Percentiles rank a stretch among this genome's conserved stretches.
These are phyloP conservation scores for Penicillium roqueforti DNA, from an alignment of 495 filamentous ascomycete species.

Conservation along the genomic window DNA sequence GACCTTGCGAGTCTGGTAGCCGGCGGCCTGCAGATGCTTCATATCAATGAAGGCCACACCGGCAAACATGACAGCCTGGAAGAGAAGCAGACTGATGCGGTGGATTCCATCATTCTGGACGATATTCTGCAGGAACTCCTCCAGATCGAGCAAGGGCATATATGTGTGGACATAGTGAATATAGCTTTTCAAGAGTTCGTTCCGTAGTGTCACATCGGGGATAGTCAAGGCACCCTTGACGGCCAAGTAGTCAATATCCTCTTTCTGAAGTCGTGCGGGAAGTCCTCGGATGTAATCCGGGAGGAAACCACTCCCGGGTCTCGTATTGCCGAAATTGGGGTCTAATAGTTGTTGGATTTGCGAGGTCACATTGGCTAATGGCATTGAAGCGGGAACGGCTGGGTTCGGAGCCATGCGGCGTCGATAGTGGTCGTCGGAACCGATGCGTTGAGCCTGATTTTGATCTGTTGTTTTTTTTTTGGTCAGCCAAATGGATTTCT, in stretches of 20 bases:
- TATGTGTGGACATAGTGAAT: slow-evolving; percentile 83
- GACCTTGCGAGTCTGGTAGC: slow-evolving; percentile 64
- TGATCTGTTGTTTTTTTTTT: slow-evolving; percentile 40
- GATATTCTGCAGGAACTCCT: slow-evolving; percentile 65
- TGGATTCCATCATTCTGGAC: slow-evolving; percentile 59
- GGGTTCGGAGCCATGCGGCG: slow-evolving; percentile 38
- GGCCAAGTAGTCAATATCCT: slow-evolving; percentile 71
- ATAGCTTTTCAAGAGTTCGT: slow-evolving; percentile 69
- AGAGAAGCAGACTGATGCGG: slow-evolving; percentile 73
- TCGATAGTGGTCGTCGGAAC: slow-evolving; percentile 31
- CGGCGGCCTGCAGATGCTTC: slow-evolving; percentile 61
- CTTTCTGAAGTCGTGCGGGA: slow-evolving; percentile 60
- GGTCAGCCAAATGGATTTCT: background rate
- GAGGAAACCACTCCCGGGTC: slow-evolving; percentile 36
- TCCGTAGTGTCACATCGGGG: slow-evolving; percentile 62
- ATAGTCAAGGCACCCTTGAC: slow-evolving; percentile 72
- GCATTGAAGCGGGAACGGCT: slow-evolving; percentile 36
- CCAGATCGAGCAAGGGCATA: slow-evolving; percentile 80
- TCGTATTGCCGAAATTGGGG: slow-evolving; percentile 31
- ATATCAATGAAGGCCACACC: slow-evolving; percentile 74
- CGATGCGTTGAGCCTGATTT: slow-evolving; percentile 34
- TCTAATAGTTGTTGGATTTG: slow-evolving; percentile 43
- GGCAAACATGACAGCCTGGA: slow-evolving; percentile 80
- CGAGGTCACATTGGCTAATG: slow-evolving; percentile 34
- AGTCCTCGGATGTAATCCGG: slow-evolving; percentile 73